Evolutionary conservation across 768 basidiomycete genomes (phyloP), one percentile per base, ranked within the genome.

Genomic region (Boletus reticulatus): DNA sequence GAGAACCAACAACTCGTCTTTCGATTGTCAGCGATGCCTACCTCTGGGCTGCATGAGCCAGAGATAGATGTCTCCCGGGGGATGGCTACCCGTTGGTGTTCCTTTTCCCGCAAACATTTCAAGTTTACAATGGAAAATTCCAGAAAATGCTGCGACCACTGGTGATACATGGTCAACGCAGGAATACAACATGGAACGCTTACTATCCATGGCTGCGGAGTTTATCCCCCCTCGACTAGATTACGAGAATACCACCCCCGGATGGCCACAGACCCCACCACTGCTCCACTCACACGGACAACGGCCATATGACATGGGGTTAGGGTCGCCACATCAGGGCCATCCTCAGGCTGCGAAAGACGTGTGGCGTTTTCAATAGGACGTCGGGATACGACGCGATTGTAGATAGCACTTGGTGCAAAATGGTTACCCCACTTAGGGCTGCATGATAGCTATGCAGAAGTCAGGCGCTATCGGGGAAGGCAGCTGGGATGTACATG

Each of bases 1-100:
- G 64, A 67, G 36, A 67, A 67, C 43, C 53, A 68, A 61, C 51
- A 52, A 6, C 65, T 66, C 17, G 34, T 48, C 12, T 27, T 51
- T 13, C 46, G 16, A 31, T 10, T 68, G 38, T 66, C 63, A 41
- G 63, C 53, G 6, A 38, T 53, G n/a, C 48, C 59, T 29, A 42
- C 37, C 17, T 8, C n/a, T 44, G 47, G 13, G 3, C 5, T 6
- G 22, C 37, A 44, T 9, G 39, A 43, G n/a, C 20, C 49, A 41
- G 53, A 50, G 4, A 24, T 16, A 29, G 17, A 3, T 5, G 38
- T 48, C 36, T 42, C 43, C 3, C 4, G n/a, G n/a, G 47, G 42
- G n/a, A 45, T 43, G 43, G 10, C 29, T 48, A 0, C 48, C 8
- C 52, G 65, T 67, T 17, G 17, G 67, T 67, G 8, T 43, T 32